Evolutionary conservation across 2,329 filamentous ascomycete species (phyloP), one percentile per base, ranked within the genome.

Genomic region (Botrytis cinerea): DNA sequence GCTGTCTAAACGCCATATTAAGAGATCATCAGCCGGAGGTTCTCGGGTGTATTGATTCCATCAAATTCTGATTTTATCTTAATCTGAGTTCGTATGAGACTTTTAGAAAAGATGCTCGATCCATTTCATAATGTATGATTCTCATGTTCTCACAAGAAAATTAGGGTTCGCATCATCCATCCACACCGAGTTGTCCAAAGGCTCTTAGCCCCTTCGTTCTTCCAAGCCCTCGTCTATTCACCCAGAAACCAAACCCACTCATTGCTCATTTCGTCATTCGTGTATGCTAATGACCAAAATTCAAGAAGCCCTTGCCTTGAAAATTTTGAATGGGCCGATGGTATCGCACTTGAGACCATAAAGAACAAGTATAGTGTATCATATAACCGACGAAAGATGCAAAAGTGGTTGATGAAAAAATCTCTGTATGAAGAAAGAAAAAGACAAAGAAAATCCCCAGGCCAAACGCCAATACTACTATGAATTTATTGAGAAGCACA

Each of bases 401-500:
- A 45, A 69, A 67, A 73, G 63, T 69, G 57, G 57, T 46, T 20
- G 51, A 69, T 69, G 40, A 45, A 72, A 71, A 71, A 45, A 59
- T 72, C 71, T 69, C 51, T 69, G 51, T 45, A 32, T 64, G 57
- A 46, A 45, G 60, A 63, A 63, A 45, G 48, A 54, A 51, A 54
- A 71, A 32, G 43, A 63, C 43, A 40, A 57, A 57, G 48, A 38
- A 60, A 59, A 64, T 32, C 28, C 57, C 70, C 67, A 71, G 61
- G 72, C 72, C 68, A 59, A 73, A 71, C 67, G 67, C 72, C 69
- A 57, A 71, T 73, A 71, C 67, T 48, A 72, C 40, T 40, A 43
- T 57, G 57, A 73, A 71, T 79, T 57, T 95, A 96, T 88, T 96
- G 93, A 48, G 92, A 94, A 73, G 93, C 93, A 83, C 93, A 96